A percentile compares a stretch with the other conserved stretches of the same genome.
Conservation (phyloP, 2,329 filamentous ascomycete genomes). For the Raffaelea arxii region DNA sequence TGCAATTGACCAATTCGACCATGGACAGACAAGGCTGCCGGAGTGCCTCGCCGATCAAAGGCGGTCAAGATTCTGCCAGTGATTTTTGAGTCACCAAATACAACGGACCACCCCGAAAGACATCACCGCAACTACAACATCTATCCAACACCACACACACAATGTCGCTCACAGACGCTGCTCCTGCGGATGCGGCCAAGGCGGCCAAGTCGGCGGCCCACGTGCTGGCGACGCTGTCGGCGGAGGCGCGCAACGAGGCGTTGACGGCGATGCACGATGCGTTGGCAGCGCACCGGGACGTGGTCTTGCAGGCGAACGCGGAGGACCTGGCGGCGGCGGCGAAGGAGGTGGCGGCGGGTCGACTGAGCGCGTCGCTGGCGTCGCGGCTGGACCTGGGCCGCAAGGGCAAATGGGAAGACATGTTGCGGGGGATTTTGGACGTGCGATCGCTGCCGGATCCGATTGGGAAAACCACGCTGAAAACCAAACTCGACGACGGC, state of each 20-base stretch:
- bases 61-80: no score
- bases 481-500: slow-evolving; percentile 78
- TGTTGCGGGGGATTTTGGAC: slow-evolving; percentile 90
- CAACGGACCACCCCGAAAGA: no score
- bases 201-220: slow-evolving; percentile 76
- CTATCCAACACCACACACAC: no score
- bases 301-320: slow-evolving; percentile 80
- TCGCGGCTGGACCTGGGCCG: slow-evolving; percentile 80
- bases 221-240: slow-evolving; percentile 69
- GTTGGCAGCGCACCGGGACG: slow-evolving; percentile 57
- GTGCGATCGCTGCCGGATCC: slow-evolving; percentile 79
- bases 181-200: slow-evolving; percentile 65
- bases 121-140: no score
- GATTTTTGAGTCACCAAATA: no score
- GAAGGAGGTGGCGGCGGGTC: slow-evolving; percentile 61
- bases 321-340: slow-evolving; percentile 65
- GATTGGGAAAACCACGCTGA: slow-evolving; percentile 75
- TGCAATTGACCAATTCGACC: no score
- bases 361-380: slow-evolving; percentile 71
- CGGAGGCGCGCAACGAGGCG: slow-evolving; percentile 70
- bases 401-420: slow-evolving; percentile 91
- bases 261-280: slow-evolving; percentile 73
- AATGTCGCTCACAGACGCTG: slow-evolving; percentile 88
- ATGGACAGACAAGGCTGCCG: neutral
- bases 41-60: neutral